A percentile compares a stretch with the other conserved stretches of the same genome.
phyloP scores from a whole-genome alignment of 805 yeast genomes.

The Lachancea meyersii region DNA sequence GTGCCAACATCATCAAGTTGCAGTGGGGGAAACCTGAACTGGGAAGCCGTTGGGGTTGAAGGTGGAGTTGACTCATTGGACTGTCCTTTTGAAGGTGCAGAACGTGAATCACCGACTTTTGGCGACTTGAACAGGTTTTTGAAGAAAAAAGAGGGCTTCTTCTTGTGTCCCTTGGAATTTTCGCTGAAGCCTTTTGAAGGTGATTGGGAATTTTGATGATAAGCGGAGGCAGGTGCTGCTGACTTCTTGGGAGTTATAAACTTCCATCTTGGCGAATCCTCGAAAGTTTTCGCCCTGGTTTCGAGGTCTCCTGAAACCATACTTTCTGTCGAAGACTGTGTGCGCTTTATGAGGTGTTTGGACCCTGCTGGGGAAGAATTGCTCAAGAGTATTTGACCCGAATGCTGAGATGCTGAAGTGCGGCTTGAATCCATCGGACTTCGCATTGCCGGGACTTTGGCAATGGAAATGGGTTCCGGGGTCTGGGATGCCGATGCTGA shows the following conservation, averaged over 20 bases:
- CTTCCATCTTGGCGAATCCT: constrained; percentile 6
- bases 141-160: constrained; percentile 27
- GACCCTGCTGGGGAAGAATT: constrained; percentile 9
- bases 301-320: constrained; percentile 6
- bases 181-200: constrained; percentile 1
- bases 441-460: not conserved
- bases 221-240: constrained; percentile 11
- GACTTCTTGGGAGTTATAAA: constrained; percentile 10
- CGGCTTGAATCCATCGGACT: not conserved
- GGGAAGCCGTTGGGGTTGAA: not conserved
- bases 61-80: not conserved
- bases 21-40: constrained; percentile 2
- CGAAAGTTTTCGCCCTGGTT: constrained; percentile 6
- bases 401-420: not conserved
- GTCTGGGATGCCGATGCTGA: not conserved
- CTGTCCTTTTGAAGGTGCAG: not conserved
- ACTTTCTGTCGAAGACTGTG: constrained; percentile 23
- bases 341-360: constrained; percentile 14
- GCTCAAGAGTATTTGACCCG: constrained; percentile 9
- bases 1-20: not conserved
- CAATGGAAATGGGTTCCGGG: not conserved
- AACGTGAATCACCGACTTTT: constrained; percentile 9
- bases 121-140: constrained; percentile 31
- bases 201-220: constrained; percentile 2
- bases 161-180: constrained; percentile 18